Evolutionary conservation across 345 rosid genomes (phyloP), one percentile per base, ranked within the genome.

Genomic region (Eucalyptus marginata): DNA sequence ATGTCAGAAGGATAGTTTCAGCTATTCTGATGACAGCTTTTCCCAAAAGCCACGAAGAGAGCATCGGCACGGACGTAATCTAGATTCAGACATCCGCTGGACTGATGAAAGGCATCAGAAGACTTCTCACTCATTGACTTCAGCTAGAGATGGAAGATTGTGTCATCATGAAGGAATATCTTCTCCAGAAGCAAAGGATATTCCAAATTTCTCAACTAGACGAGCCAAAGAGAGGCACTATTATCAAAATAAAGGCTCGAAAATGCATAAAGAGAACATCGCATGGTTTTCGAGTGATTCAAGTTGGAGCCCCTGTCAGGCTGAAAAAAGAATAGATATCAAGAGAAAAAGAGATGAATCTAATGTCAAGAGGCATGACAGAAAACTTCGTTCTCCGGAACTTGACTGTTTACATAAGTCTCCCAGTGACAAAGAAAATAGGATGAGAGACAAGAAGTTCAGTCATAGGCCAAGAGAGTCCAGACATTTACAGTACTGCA

Each of bases 21-120:
- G 87, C 90, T 81, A 46, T 87, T 91, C 91, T 54, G 89, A 88
- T 66, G 91, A 88, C 71, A 90, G 93, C 91, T 90, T 87, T 84
- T 64, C 87, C 31, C 88, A 83, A 58, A 87, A 89, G 85, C 76
- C 90, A 7, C 86, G 71, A n/a, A 33, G 31, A 87, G 89, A 90
- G 87, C 85, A 56, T 90, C n/a, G 40, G 56, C 86, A 14, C 13
- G 18, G 68, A 79, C 29, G 12, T 54, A 40, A 51, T 79, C 13
- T 56, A 20, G 44, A 88, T 5, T 51, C 33, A 12, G 33, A 76
- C 56, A 52, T 50, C 59, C 40, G 12, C 44, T 52, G 49, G 58
- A 46, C 49, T 36, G 50, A 79, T 50, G 86, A 79, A 33, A 79
- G 86, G 64, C 89, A 10, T 79, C 36, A 52, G 49, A 54, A 44